These are phyloP conservation scores for Suillus cothurnatus DNA, from an alignment of 768 basidiomycete genomes.

Conservation along the genomic window DNA sequence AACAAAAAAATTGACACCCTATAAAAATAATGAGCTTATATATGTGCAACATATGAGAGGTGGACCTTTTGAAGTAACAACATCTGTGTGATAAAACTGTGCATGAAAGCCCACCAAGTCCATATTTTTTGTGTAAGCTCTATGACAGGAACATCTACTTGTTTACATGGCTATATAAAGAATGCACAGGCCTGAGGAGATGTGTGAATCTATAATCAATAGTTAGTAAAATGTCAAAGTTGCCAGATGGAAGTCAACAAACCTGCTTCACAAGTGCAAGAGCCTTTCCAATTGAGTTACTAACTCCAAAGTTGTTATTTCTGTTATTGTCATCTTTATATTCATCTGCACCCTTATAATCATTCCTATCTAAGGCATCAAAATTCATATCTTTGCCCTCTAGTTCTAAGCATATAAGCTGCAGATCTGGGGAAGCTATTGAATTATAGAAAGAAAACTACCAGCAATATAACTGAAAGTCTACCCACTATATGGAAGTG, in stretches of 20 bases:
- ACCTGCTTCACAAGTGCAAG: background rate
- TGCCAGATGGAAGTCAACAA: background rate
- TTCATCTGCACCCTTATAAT: too few species aligned
- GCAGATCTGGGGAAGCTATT: too few species aligned
- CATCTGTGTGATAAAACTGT: background rate
- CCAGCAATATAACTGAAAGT: too few species aligned
- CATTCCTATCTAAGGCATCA: too few species aligned
- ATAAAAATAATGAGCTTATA: background rate
- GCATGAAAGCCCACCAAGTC: background rate
- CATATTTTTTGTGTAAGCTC: background rate
- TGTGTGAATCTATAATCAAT: background rate
- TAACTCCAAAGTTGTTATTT: conserved; percentile 8
- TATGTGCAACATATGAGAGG: background rate
- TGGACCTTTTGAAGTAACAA: background rate
- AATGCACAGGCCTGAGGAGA: background rate
- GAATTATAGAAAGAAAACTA: too few species aligned
- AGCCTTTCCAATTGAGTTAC: conserved; percentile 12
- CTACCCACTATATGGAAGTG: too few species aligned
- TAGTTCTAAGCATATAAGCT: background rate
- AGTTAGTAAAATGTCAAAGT: background rate
- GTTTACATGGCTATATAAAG: background rate
- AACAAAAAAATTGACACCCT: conserved; percentile 16
- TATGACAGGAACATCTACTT: background rate
- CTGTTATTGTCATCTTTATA: background rate
- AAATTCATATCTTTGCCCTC: background rate